Evolutionary conservation across 1,284 basidiomycete genomes (phyloP), one percentile per base, ranked within the genome.

Genomic region (Sporisorium reilianum): DNA sequence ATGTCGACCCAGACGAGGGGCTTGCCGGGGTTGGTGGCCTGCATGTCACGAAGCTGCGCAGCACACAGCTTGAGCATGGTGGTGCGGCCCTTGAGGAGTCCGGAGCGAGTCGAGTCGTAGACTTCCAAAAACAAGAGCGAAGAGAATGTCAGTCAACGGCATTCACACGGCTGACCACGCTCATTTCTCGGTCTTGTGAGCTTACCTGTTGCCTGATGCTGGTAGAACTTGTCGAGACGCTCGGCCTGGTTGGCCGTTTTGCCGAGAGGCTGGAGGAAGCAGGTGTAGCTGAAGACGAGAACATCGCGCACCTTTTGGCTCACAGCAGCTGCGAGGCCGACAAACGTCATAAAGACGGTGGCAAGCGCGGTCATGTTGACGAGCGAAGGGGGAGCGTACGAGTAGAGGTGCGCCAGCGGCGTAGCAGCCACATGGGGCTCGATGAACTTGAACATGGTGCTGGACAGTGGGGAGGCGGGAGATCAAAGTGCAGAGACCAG

Each of bases 1-100:
- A 93, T 90, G 83, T 93, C 92, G 32, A 93, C 88, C 92, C 92
- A 93, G 32, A 93, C 88, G 11, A 91, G 86, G 28, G 87, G 87
- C 77, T 89, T 88, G 0, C 85, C 77, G 0, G 88, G 87, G 23
- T 87, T 75, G 42, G 66, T 65, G 18, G 74, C 82, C 70, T 86
- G 78, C 34, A 86, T 84, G 71, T 88, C 86, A 36, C 87, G 88
- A 18, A 93, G 86, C 80, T 93, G 91, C 26, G 89, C 89, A 0
- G 91, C 90, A 20, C 90, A 89, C 12, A 93, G 87, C 75, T 84
- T 83, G 61, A 84, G 80, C 83, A 84, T 83, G 30, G 83, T 84
- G 45, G 69, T 75, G 28, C 83, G 78, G 22, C 83, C 83, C 50
- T 81, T 78, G 46, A 84, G 75, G 30, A 84, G 78, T 22, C 82